Base-by-base conservation (phyloP, 331 rosid species). In the Erythrophleum ivorense region DNA sequence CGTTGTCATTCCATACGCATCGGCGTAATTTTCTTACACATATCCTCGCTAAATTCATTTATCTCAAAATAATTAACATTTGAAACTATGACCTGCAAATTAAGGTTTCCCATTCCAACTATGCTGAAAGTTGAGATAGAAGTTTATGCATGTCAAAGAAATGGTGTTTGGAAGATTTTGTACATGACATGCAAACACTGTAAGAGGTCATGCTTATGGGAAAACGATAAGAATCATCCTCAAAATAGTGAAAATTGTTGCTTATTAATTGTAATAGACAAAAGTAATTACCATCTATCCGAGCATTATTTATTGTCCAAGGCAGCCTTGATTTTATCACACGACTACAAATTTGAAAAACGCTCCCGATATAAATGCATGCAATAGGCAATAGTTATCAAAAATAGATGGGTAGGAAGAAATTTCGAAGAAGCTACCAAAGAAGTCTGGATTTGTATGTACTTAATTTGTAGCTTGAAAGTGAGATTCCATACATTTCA, bases 391-490 rank as follows among this genome's bases (percentile, higher is more conserved):
- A 15, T 14, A 14, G 9, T 15, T 53, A 53, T 18, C 59, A 53
- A 9, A 34, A 34, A 4, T 3, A 49, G 62, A 71, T 21, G 12
- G 36, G 13, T 21, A 52, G 33, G 46, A 19, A 52, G 63, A 34
- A 73, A 73, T 73, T 72, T 73, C 5, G 33, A 52, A 5, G 64
- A 73, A 73, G 64, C 49, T 33, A 21, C 41, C 18, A 62, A 33
- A 33, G n/a, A 62, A 9, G 24, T 29, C 43, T 49, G 76, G 19
- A 15, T 40, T 50, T 29, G 14, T 6, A 2, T 16, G 33, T 16
- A 73, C 48, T 24, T 12, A 60, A 60, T 31, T 50, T 14, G 1
- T 72, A 10, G 65, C 4, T 38, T 40, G 67, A 74, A 54, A n/a
- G 53, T 55, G 66, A 36, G 52, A 74, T 74, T 64, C 71, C 48